Evolutionary conservation across 805 yeast genomes (phyloP).

Genomic region (Monosporozyma servazzii): DNA sequence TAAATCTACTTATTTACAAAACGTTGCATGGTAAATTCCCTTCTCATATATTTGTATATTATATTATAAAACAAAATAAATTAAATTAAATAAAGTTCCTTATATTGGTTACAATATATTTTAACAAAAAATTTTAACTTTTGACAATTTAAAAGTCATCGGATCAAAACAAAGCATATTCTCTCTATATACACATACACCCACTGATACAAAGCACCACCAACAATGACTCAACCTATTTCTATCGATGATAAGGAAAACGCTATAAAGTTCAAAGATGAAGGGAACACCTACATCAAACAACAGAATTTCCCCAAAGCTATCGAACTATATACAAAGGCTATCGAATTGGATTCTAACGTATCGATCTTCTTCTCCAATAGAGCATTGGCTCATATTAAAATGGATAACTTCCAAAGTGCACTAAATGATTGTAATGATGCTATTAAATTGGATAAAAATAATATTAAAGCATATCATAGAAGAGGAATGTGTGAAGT

Average conservation of each 20-base stretch:
- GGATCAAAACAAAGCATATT: too few species aligned
- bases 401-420: constrained; percentile 75
- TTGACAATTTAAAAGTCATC: background rate
- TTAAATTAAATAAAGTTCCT: too few species aligned
- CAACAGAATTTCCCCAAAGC: constrained; percentile 57
- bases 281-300: constrained; percentile 69
- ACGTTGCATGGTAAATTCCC: constrained; percentile 25
- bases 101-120: too few species aligned
- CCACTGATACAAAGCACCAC: too few species aligned
- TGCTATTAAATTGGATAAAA: constrained; percentile 59
- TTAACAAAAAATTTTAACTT: too few species aligned
- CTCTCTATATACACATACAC: too few species aligned
- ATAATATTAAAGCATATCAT: constrained; percentile 71
- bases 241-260: constrained; percentile 17
- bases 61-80: too few species aligned
- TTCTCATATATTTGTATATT: too few species aligned
- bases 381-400: constrained; percentile 83
- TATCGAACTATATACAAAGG: constrained; percentile 59
- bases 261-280: constrained; percentile 49
- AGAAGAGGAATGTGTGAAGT: constrained; percentile 76
- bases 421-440: constrained; percentile 71
- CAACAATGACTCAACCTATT: constrained; percentile 13
- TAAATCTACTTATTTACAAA: constrained; percentile 11
- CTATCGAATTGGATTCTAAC: constrained; percentile 52
- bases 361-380: constrained; percentile 69